Conservation (phyloP, 768 basidiomycete genomes). For the Ramaria sp. region DNA sequence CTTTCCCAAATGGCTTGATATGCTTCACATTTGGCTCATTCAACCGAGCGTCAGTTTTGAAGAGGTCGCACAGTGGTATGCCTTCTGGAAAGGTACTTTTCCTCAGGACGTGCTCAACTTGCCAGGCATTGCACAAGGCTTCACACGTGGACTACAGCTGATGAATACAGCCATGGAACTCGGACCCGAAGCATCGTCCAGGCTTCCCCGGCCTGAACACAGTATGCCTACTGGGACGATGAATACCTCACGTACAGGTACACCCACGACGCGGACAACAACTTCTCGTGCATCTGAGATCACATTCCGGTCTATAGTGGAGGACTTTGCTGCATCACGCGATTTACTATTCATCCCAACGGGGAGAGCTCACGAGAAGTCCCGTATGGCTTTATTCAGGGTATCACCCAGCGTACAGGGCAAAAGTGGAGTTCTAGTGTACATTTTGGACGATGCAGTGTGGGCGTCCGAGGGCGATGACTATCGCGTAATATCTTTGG, state of each 20-base stretch:
- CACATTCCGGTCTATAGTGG: constrained; percentile 88
- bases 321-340: constrained; percentile 76
- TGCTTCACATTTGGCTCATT: constrained; percentile 87
- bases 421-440: constrained; percentile 79
- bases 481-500: constrained; percentile 71
- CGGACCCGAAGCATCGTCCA: constrained; percentile 62
- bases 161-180: constrained; percentile 93
- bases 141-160: constrained; percentile 79
- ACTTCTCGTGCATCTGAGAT: constrained; percentile 65
- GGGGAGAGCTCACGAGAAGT: constrained; percentile 73
- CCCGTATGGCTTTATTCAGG: constrained; percentile 83
- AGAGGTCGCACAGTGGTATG: constrained; percentile 91
- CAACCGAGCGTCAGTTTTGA: constrained; percentile 81
- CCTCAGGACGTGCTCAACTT: constrained; percentile 58
- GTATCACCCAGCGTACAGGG: constrained; percentile 73
- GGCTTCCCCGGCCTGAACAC: constrained; percentile 59
- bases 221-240: constrained; percentile 11
- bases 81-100: constrained; percentile 78
- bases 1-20: constrained; percentile 95
- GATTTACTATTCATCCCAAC: constrained; percentile 86
- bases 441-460: constrained; percentile 87
- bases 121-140: constrained; percentile 62
- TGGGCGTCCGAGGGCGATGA: constrained; percentile 67
- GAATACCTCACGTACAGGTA: constrained; percentile 30
- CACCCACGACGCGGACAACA: constrained; percentile 25